phyloP scores from a whole-genome alignment of 495 filamentous ascomycete genomes.

The Podospora pseudopauciseta region DNA sequence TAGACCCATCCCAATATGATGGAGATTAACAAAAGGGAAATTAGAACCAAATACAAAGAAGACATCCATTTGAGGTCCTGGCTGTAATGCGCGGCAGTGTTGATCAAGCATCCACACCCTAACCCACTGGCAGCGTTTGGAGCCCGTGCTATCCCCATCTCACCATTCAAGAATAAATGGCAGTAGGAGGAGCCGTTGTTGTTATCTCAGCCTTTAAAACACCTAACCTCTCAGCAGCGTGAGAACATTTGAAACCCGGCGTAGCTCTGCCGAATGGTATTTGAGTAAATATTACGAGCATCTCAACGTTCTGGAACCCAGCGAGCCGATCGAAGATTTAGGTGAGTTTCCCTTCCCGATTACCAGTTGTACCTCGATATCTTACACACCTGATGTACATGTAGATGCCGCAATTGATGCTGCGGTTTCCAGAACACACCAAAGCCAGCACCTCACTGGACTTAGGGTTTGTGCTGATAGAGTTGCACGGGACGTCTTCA shows the following conservation, averaged over 20 bases:
- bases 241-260: neutral
- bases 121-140: no score
- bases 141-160: no score
- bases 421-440: neutral
- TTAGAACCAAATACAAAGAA: no score
- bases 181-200: no score
- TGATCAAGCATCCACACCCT: no score
- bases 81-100: no score
- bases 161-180: no score
- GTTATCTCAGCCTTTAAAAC: no score
- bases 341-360: neutral
- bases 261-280: neutral
- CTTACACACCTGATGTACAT: neutral
- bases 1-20: no score
- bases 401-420: neutral
- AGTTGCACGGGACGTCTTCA: neutral
- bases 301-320: neutral
- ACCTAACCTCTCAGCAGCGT: no score
- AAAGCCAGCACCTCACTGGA: neutral
- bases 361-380: neutral
- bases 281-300: neutral
- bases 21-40: no score
- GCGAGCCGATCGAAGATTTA: neutral
- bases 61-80: no score
- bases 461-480: neutral